A percentile compares a stretch with the other conserved stretches of the same genome.
phyloP scores from a whole-genome alignment of 495 filamentous ascomycete species.

The Barbatosphaeria neglecta region DNA sequence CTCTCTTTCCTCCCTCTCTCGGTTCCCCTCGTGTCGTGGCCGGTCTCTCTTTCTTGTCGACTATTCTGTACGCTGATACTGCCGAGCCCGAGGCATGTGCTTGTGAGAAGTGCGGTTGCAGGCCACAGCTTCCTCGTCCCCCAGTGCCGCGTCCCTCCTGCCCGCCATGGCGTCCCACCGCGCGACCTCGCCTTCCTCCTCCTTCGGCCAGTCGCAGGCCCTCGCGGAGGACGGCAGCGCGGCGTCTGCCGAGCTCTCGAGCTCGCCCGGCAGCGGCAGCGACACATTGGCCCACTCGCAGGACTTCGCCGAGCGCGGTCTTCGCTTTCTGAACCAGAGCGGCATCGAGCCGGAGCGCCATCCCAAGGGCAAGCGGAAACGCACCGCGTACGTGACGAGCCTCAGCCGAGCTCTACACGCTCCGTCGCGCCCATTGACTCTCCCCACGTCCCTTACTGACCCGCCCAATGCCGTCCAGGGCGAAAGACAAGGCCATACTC shows the following conservation, averaged over 20 bases:
- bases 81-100: no score
- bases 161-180: no score
- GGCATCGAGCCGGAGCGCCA: conserved; percentile 15
- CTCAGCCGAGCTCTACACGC: background rate
- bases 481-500: conserved; percentile 81
- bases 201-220: background rate
- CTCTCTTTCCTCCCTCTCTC: background rate
- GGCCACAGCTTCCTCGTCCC: no score
- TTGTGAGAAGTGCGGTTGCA: background rate
- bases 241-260: background rate
- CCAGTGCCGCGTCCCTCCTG: no score
- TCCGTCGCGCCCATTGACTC: background rate
- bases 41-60: background rate
- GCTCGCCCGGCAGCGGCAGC: background rate
- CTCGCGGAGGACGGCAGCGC: background rate
- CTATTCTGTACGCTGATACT: no score
- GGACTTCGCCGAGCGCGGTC: background rate
- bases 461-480: conserved; percentile 32
- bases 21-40: background rate
- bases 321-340: background rate
- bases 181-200: background rate
- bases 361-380: conserved; percentile 42
- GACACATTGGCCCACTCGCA: background rate
- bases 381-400: conserved; percentile 35
- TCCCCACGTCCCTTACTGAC: background rate